These are phyloP conservation scores for Silene coronaria DNA, from an alignment of 179 eudicot genomes.

Conservation along the genomic window DNA sequence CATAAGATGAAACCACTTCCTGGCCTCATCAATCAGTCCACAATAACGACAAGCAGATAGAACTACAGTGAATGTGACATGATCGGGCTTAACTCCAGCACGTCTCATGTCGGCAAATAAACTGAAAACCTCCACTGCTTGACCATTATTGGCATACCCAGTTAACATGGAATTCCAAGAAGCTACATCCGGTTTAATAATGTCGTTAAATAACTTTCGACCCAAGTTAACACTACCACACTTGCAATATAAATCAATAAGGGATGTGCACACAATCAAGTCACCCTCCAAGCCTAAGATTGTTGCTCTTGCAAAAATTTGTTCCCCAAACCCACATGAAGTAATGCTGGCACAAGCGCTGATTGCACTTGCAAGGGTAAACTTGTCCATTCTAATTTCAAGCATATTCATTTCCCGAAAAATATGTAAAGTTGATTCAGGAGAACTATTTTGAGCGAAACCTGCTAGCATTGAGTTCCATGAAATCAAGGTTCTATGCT, in stretches of 20 bases:
- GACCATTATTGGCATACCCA: constrained; percentile 87
- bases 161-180: constrained; percentile 84
- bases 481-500: constrained; percentile 58
- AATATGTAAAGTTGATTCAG: constrained; percentile 50
- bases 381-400: constrained; percentile 49
- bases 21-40: constrained; percentile 73
- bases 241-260: constrained; percentile 80
- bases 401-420: constrained; percentile 56
- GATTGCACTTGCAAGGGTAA: constrained; percentile 67
- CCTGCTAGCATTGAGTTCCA: constrained; percentile 91
- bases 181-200: constrained; percentile 45
- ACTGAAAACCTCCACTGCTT: constrained; percentile 51
- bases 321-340: constrained; percentile 71
- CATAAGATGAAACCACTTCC: constrained; percentile 73
- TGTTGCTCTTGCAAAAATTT: constrained; percentile 61
- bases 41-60: constrained; percentile 83
- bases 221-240: constrained; percentile 65
- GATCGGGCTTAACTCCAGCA: constrained; percentile 42
- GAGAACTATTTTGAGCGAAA: constrained; percentile 66
- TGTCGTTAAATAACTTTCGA: constrained; percentile 49
- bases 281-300: constrained; percentile 58
- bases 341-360: constrained; percentile 71
- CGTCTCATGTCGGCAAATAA: constrained; percentile 55
- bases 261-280: constrained; percentile 59
- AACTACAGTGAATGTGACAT: constrained; percentile 62